These are phyloP conservation scores for Diutina ranongensis DNA, from an alignment of 1,139 yeast genomes.

Conservation along the genomic window DNA sequence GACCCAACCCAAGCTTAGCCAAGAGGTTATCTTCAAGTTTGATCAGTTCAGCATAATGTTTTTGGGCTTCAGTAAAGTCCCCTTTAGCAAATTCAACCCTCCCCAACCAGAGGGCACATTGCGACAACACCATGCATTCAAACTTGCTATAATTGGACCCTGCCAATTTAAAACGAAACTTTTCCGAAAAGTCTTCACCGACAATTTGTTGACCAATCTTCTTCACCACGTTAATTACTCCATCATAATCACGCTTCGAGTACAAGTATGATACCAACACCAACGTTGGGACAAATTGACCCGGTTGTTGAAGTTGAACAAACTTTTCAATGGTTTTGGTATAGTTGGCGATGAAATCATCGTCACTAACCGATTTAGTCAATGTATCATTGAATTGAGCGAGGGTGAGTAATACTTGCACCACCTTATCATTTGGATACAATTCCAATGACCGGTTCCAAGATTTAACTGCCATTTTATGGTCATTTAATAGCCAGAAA, in stretches of 20 bases:
- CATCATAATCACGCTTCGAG: slow-evolving; percentile 45
- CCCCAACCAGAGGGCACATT: slow-evolving; percentile 79
- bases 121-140: slow-evolving; percentile 43
- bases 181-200: slow-evolving; percentile 20
- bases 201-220: slow-evolving; percentile 41
- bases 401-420: slow-evolving; percentile 54
- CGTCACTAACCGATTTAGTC: slow-evolving; percentile 46
- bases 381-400: slow-evolving; percentile 60
- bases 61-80: slow-evolving; percentile 60
- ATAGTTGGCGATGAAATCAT: slow-evolving; percentile 42
- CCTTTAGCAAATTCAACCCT: slow-evolving; percentile 53
- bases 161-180: slow-evolving; percentile 6
- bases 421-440: slow-evolving; percentile 48
- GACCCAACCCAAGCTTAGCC: slow-evolving; percentile 78
- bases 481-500: slow-evolving; percentile 80
- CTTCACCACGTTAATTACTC: slow-evolving; percentile 46
- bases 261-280: slow-evolving; percentile 43
- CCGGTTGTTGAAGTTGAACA: slow-evolving; percentile 16
- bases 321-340: slow-evolving; percentile 28
- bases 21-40: slow-evolving; percentile 49
- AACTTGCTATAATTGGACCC: slow-evolving; percentile 16
- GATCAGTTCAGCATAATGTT: slow-evolving; percentile 61
- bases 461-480: slow-evolving; percentile 61
- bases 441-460: slow-evolving; percentile 77
- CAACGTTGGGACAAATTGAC: slow-evolving; percentile 31